phyloP scores from a whole-genome alignment of 805 yeast genomes.

The Spathaspora boniae region DNA sequence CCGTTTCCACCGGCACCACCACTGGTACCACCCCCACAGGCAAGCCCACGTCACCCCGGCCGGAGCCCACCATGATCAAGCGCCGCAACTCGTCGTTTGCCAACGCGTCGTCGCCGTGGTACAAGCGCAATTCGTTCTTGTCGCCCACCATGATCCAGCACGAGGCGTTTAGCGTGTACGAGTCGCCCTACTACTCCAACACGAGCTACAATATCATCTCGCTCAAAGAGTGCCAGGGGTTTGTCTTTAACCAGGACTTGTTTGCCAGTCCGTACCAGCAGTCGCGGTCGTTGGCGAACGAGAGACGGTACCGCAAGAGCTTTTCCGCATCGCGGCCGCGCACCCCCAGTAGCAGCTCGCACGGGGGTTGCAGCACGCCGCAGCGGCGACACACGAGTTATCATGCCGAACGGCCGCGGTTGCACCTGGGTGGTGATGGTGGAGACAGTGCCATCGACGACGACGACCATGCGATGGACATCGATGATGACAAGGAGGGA shows the following conservation, averaged over 20 bases:
- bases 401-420: conserved; percentile 22
- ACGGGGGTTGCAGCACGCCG: conserved; percentile 5
- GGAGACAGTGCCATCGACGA: conserved; percentile 18
- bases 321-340: not conserved
- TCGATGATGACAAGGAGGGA: conserved; percentile 9
- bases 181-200: conserved; percentile 33
- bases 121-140: conserved; percentile 53
- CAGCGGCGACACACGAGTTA: conserved; percentile 31
- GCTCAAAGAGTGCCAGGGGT: conserved; percentile 66
- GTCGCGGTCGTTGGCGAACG: conserved; percentile 33
- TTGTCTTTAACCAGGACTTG: conserved; percentile 71
- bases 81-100: conserved; percentile 25
- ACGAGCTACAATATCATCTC: conserved; percentile 36
- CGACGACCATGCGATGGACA: conserved; percentile 15
- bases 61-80: conserved; percentile 12
- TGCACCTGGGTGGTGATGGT: conserved; percentile 8
- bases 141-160: conserved; percentile 55
- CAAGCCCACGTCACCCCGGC: conserved; percentile 5
- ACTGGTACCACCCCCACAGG: too few species aligned
- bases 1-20: not conserved
- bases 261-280: conserved; percentile 74
- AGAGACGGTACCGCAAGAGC: conserved; percentile 21
- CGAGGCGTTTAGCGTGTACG: conserved; percentile 55
- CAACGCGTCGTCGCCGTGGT: conserved; percentile 49
- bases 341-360: conserved; percentile 1